phyloP scores from a whole-genome alignment of 176 grass and related monocot genomes.

The Neostapfia colusana region DNA sequence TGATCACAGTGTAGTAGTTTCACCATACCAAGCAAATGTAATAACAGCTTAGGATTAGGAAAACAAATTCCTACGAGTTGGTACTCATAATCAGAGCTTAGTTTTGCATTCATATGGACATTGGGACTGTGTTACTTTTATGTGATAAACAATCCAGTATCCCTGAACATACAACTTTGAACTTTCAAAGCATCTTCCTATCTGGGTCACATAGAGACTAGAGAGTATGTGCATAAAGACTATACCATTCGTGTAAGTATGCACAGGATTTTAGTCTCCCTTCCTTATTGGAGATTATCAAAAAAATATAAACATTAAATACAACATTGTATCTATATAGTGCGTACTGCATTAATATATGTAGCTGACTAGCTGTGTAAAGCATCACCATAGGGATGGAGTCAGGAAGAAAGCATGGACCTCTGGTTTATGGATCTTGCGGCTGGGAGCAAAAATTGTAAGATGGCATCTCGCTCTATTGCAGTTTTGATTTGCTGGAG shows the following conservation, averaged over 20 bases:
- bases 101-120: constrained; percentile 4
- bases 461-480: too few species aligned
- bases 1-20: constrained; percentile 4
- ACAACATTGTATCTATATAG: neutral
- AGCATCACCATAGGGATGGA: too few species aligned
- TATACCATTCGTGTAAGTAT: neutral
- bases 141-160: too few species aligned
- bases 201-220: neutral
- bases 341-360: neutral
- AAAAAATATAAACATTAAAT: neutral
- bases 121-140: neutral
- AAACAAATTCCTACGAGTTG: neutral
- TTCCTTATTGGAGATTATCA: neutral
- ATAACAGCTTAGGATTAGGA: neutral
- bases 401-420: too few species aligned
- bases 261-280: neutral
- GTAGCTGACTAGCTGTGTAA: neutral
- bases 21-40: constrained; percentile 25
- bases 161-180: too few species aligned
- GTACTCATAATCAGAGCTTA: neutral
- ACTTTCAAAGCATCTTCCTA: constrained; percentile 5
- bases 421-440: too few species aligned
- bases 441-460: too few species aligned
- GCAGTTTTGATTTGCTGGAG: too few species aligned
- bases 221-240: too few species aligned